Evolutionary conservation across 164 flowering plant genomes (phyloP).

Genomic region (Chimonanthus praecox): DNA sequence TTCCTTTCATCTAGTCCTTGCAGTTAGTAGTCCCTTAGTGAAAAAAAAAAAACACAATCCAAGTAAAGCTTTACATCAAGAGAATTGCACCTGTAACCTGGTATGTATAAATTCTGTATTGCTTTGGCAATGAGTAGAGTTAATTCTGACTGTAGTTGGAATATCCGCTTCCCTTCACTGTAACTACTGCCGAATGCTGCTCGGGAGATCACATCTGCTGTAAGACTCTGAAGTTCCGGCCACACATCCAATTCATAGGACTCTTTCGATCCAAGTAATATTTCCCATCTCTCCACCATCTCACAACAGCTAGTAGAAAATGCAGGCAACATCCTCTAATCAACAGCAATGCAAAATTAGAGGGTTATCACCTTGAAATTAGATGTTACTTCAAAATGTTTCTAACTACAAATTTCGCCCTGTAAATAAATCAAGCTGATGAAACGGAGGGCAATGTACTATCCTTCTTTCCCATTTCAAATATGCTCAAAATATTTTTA

Average conservation of each 20-base stretch:
- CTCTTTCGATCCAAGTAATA: constrained; percentile 14
- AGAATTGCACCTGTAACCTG: constrained; percentile 36
- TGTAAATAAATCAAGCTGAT: not conserved
- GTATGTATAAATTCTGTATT: constrained; percentile 24
- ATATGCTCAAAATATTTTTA: too few species aligned
- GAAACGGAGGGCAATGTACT: not conserved
- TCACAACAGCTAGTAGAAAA: constrained; percentile 15
- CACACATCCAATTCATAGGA: constrained; percentile 26
- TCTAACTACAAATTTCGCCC: not conserved
- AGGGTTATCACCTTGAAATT: not conserved
- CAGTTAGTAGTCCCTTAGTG: not conserved
- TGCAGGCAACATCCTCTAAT: constrained; percentile 28
- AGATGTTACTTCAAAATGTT: not conserved
- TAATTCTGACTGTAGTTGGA: constrained; percentile 41
- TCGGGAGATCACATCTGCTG: constrained; percentile 41
- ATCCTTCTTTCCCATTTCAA: too few species aligned
- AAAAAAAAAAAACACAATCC: not conserved
- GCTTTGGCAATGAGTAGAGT: constrained; percentile 24
- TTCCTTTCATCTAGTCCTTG: not conserved
- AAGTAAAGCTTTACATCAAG: not conserved
- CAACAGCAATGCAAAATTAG: not conserved
- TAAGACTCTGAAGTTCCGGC: constrained; percentile 13
- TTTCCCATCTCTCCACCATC: constrained; percentile 35
- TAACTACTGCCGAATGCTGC: constrained; percentile 51
- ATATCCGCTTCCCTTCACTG: constrained; percentile 40